A percentile compares a stretch with the other conserved stretches of the same genome.
Conservation (phyloP, 2,329 filamentous ascomycete genomes). For the Orbilia quercus region DNA sequence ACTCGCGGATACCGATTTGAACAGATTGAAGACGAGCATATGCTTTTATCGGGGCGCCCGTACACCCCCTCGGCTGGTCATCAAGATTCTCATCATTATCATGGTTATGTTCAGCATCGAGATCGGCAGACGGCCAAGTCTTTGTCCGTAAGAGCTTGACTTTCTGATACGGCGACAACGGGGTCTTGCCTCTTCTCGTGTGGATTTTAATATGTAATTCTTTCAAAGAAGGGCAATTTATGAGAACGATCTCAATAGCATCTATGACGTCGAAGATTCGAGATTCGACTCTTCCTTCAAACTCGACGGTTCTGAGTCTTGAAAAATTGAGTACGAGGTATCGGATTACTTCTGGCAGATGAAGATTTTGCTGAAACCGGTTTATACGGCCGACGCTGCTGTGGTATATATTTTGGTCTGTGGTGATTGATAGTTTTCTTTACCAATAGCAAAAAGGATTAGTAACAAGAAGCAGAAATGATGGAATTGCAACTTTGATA, state of each 20-base stretch:
- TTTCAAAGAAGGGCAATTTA: slow-evolving; percentile 2
- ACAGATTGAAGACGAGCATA: slow-evolving; percentile 15
- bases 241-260: slow-evolving; percentile 20
- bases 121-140: background rate
- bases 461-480: background rate
- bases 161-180: background rate
- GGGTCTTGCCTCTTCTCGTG: background rate
- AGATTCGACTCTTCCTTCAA: slow-evolving; percentile 30
- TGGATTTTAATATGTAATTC: slow-evolving; percentile 11
- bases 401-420: slow-evolving; percentile 20
- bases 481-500: background rate
- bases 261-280: slow-evolving; percentile 8
- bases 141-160: slow-evolving; percentile 1
- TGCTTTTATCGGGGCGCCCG: background rate
- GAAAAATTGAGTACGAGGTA: slow-evolving; percentile 19
- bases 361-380: slow-evolving; percentile 6
- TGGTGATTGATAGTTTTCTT: slow-evolving; percentile 27
- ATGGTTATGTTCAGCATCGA: too few relatives aligned
- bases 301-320: slow-evolving; percentile 15
- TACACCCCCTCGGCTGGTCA: too few relatives aligned
- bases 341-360: slow-evolving; percentile 13
- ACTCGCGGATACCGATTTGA: background rate
- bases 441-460: background rate
- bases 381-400: background rate
- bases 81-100: too few relatives aligned